A percentile compares a stretch with the other conserved stretches of the same genome.
Evolutionary conservation across 1,139 yeast genomes (phyloP).

Genomic region (Arxiozyma heterogenica): DNA sequence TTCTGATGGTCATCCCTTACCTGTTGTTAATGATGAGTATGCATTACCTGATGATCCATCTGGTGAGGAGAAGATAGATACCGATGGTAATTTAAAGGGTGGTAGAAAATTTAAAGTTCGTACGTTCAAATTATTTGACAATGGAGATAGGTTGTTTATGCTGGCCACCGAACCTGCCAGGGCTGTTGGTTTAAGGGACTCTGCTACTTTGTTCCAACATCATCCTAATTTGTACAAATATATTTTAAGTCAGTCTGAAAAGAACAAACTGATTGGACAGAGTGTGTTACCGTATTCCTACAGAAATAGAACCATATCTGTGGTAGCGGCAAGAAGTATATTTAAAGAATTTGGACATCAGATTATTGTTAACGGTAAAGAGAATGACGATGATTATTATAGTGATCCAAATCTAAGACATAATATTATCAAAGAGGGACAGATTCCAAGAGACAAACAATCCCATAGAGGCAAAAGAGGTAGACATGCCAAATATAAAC

Average conservation of each 20-base stretch:
- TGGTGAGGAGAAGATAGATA: conserved; percentile 69
- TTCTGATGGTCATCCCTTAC: conserved; percentile 39
- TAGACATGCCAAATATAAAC: background rate
- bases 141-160: conserved; percentile 73
- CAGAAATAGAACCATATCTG: conserved; percentile 79
- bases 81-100: conserved; percentile 58
- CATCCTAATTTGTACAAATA: conserved; percentile 64
- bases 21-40: conserved; percentile 69
- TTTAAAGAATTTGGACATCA: conserved; percentile 90
- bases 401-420: conserved; percentile 59
- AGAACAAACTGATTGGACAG: conserved; percentile 71
- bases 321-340: conserved; percentile 84
- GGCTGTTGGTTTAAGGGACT: conserved; percentile 88
- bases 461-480: background rate
- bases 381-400: conserved; percentile 83
- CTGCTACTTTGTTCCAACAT: conserved; percentile 81
- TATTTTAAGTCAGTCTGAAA: conserved; percentile 67
- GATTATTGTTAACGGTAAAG: conserved; percentile 69
- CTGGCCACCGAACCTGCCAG: conserved; percentile 94
- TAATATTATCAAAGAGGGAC: conserved; percentile 66
- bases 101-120: conserved; percentile 76
- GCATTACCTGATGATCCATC: conserved; percentile 70
- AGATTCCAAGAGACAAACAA: conserved; percentile 54
- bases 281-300: conserved; percentile 83
- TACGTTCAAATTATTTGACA: conserved; percentile 66